Percentiles rank a stretch among this genome's conserved stretches.
Conservation (phyloP, 2,329 filamentous ascomycete species). For the Aphanoascus verrucosus region DNA sequence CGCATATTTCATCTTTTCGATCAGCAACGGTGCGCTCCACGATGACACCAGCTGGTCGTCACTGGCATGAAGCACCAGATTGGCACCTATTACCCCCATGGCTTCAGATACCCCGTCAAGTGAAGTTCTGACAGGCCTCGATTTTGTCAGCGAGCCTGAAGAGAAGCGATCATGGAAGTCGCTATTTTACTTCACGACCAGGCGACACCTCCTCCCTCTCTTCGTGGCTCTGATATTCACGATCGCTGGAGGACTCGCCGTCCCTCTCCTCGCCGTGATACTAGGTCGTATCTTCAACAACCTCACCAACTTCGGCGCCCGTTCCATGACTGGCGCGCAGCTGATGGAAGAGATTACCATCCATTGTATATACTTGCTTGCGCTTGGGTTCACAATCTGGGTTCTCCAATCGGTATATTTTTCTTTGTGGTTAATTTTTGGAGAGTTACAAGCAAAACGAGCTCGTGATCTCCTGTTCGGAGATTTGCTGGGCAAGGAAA, state of each 20-base stretch:
- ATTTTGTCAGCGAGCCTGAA: background rate
- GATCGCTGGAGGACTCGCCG: conserved; percentile 49
- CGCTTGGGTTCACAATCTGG: conserved; percentile 56
- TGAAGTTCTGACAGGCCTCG: background rate
- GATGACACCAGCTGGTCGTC: background rate
- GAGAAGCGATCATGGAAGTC: conserved; percentile 36
- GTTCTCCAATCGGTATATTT: conserved; percentile 57
- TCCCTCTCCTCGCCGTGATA: conserved; percentile 57
- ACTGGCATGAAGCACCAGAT: background rate
- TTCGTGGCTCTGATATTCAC: conserved; percentile 47
- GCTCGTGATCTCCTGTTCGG: conserved; percentile 56
- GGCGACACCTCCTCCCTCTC: conserved; percentile 47
- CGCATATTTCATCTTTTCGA: background rate
- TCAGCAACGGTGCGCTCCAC: background rate
- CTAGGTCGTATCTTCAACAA: conserved; percentile 65
- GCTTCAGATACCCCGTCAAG: conserved; percentile 5
- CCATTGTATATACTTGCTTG: conserved; percentile 53
- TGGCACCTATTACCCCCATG: background rate
- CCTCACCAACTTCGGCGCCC: conserved; percentile 56
- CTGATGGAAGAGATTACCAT: conserved; percentile 48
- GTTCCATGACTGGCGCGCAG: conserved; percentile 38
- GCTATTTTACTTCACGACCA: conserved; percentile 64
- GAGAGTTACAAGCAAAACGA: conserved; percentile 64
- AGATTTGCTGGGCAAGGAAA: conserved; percentile 58
- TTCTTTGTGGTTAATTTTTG: conserved; percentile 62